Percentiles rank a stretch among this genome's conserved stretches.
These are phyloP conservation scores for Cytospora paraplurivora DNA, from an alignment of 2,329 filamentous ascomycete genomes.

Conservation along the genomic window DNA sequence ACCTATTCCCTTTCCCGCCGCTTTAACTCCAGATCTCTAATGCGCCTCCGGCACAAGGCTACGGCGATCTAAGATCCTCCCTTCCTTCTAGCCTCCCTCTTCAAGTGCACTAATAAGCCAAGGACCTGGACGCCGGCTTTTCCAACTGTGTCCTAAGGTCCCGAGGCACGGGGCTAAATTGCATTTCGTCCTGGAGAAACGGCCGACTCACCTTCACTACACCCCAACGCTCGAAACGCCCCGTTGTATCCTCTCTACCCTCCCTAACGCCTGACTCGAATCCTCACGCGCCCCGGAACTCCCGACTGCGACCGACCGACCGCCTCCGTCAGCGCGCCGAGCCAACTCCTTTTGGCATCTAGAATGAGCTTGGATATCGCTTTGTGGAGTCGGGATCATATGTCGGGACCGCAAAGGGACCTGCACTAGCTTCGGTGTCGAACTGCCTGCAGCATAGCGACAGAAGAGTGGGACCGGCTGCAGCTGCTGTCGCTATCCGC, in stretches of 20 bases:
- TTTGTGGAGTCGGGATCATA: constrained; percentile 27
- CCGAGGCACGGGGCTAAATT: neutral
- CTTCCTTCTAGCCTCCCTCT: neutral
- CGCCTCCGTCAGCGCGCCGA: constrained; percentile 12
- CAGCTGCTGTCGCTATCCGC: constrained; percentile 4
- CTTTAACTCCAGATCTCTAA: neutral
- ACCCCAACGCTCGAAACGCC: neutral
- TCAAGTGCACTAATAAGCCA: neutral
- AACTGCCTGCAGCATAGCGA: constrained; percentile 6
- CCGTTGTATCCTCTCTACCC: neutral
- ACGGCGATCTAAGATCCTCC: constrained; percentile 1
- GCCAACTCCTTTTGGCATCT: constrained; percentile 15
- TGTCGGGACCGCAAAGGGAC: constrained; percentile 25
- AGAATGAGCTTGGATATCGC: constrained; percentile 28
- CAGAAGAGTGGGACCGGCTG: constrained; percentile 13
- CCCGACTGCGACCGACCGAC: neutral
- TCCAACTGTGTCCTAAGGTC: neutral
- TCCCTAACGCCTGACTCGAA: neutral
- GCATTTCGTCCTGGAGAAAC: neutral
- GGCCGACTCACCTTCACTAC: neutral
- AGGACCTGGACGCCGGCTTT: neutral
- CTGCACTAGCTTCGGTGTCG: constrained; percentile 15
- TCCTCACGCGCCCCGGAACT: neutral
- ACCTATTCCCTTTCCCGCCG: constrained; percentile 17
- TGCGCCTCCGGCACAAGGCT: neutral